Conservation (phyloP, 2,329 filamentous ascomycete genomes). For the Ophidiomyces ophidiicola region DNA sequence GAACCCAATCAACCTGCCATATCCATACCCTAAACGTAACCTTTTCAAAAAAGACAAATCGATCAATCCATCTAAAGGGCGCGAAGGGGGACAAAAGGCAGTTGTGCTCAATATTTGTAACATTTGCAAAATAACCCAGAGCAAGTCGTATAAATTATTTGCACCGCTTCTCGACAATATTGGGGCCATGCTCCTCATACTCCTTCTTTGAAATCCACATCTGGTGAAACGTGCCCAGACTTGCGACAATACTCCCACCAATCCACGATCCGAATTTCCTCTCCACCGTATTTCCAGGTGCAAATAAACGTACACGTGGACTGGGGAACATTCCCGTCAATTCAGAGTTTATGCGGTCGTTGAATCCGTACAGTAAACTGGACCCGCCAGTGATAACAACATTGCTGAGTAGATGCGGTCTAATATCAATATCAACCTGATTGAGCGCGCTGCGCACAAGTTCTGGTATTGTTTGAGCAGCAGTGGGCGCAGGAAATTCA, state of each 20-base stretch:
- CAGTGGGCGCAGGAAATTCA: slow-evolving; percentile 43
- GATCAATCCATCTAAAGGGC: too few species aligned
- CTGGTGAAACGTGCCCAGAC: slow-evolving; percentile 94
- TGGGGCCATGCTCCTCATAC: slow-evolving; percentile 85
- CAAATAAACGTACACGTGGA: slow-evolving; percentile 75
- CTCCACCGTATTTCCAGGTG: slow-evolving; percentile 75
- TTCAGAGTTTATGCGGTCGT: slow-evolving; percentile 77
- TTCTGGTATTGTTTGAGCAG: slow-evolving; percentile 69
- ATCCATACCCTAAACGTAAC: too few species aligned
- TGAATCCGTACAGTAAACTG: slow-evolving; percentile 80
- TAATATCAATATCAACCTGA: slow-evolving; percentile 77
- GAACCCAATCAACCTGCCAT: too few species aligned
- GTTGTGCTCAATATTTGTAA: too few species aligned
- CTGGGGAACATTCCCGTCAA: slow-evolving; percentile 70
- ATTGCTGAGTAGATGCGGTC: slow-evolving; percentile 70
- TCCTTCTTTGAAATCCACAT: slow-evolving; percentile 99
- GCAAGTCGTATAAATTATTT: slow-evolving; percentile 45
- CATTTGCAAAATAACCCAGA: background rate
- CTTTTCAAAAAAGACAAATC: too few species aligned
- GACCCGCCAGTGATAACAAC: slow-evolving; percentile 87
- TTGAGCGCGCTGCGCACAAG: slow-evolving; percentile 66
- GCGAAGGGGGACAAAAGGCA: too few species aligned
- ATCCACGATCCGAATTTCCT: slow-evolving; percentile 91
- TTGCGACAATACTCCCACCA: slow-evolving; percentile 88
- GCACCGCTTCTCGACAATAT: slow-evolving; percentile 91